These are phyloP conservation scores for Amoeboradix gromovi DNA, from an alignment of 371 early-diverging fungal species.

Conservation along the genomic window DNA sequence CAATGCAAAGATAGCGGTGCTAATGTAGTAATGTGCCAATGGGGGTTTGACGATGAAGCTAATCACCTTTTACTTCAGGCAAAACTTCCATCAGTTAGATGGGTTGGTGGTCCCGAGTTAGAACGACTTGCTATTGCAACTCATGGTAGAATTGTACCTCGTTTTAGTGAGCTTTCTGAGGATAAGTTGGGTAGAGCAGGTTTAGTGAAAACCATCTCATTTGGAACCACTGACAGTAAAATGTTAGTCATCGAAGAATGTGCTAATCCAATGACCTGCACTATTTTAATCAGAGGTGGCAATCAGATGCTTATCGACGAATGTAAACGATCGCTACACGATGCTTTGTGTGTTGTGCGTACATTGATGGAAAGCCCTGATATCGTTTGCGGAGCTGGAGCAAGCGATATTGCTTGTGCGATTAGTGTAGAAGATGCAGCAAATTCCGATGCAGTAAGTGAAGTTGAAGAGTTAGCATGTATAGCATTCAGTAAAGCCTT, in stretches of 20 bases:
- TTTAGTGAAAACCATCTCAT: constrained; percentile 64
- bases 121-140: constrained; percentile 95
- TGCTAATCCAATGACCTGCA: constrained; percentile 88
- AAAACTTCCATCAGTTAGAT: constrained; percentile 91
- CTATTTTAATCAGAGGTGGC: constrained; percentile 91
- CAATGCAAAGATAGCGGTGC: constrained; percentile 89
- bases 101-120: constrained; percentile 99
- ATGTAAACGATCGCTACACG: constrained; percentile 93
- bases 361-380: constrained; percentile 87
- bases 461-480: constrained; percentile 91
- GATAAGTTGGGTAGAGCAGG: constrained; percentile 85
- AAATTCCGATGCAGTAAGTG: constrained; percentile 36
- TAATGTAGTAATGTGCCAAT: constrained; percentile 96
- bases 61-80: constrained; percentile 95
- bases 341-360: constrained; percentile 97
- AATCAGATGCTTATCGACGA: constrained; percentile 99
- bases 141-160: constrained; percentile 92
- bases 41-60: constrained; percentile 99
- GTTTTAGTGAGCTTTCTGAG: constrained; percentile 81
- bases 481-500: constrained; percentile 87
- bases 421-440: constrained; percentile 73
- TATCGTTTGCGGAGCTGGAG: constrained; percentile 98
- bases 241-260: constrained; percentile 96
- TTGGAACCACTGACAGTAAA: constrained; percentile 94
- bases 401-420: constrained; percentile 86